phyloP scores from a whole-genome alignment of 257 asterid species.

The Solanum stenotomum region DNA sequence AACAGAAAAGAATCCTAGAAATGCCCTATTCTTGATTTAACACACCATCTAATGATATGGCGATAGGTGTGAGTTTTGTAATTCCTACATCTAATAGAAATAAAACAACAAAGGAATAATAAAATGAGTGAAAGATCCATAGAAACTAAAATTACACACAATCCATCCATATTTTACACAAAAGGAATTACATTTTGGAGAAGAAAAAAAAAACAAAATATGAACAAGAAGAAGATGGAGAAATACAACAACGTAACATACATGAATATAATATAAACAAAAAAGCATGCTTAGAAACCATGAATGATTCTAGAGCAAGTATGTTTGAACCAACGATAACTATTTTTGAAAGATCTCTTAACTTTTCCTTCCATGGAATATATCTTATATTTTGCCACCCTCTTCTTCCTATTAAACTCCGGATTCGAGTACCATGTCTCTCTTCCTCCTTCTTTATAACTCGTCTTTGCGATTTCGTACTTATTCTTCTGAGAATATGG shows the following conservation, averaged over 20 bases:
- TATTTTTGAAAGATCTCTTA: slow-evolving; percentile 36
- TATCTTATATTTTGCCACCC: slow-evolving; percentile 50
- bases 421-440: slow-evolving; percentile 28
- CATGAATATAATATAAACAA: not conserved
- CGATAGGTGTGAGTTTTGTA: not conserved
- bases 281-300: slow-evolving; percentile 12
- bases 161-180: not conserved
- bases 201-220: not conserved
- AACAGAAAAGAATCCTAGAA: not conserved
- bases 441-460: not conserved
- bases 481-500: not conserved
- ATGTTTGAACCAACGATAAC: slow-evolving; percentile 54
- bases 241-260: not conserved
- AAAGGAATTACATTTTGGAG: not conserved
- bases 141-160: not conserved
- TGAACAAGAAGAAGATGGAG: not conserved
- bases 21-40: not conserved
- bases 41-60: not conserved
- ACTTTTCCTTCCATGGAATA: slow-evolving; percentile 63
- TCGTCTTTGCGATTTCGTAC: not conserved
- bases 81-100: not conserved
- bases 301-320: slow-evolving; percentile 41
- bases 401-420: slow-evolving; percentile 49
- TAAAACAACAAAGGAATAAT: not conserved
- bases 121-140: not conserved